Percentiles rank a stretch among this genome's conserved stretches.
These are phyloP conservation scores for Lomentospora prolificans DNA, from an alignment of 2,329 filamentous ascomycete genomes.

Conservation along the genomic window DNA sequence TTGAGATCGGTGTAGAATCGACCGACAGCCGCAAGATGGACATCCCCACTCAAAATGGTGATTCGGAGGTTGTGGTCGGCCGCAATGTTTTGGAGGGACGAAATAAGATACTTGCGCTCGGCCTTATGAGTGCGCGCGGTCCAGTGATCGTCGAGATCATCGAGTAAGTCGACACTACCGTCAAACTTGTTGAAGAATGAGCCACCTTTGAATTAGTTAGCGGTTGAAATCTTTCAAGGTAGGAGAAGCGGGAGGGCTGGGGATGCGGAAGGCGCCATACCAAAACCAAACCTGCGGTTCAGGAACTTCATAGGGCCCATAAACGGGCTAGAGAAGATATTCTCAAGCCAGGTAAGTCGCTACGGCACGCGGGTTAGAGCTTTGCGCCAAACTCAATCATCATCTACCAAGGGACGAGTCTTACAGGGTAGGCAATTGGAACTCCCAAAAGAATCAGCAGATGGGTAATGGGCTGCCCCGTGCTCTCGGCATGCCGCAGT, in stretches of 20 bases:
- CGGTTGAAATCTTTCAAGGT: too few species aligned
- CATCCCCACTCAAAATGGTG: conserved; percentile 88
- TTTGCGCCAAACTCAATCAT: neutral
- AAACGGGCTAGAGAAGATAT: conserved; percentile 75
- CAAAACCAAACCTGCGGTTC: conserved; percentile 80
- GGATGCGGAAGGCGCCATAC: conserved; percentile 18
- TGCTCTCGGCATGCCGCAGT: conserved; percentile 55
- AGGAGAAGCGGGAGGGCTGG: neutral
- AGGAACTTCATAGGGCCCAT: conserved; percentile 83
- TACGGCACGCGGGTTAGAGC: conserved; percentile 17
- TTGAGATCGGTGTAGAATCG: conserved; percentile 90
- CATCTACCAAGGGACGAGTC: conserved; percentile 20
- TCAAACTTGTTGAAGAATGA: conserved; percentile 90
- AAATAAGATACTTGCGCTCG: conserved; percentile 70
- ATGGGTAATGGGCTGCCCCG: conserved; percentile 74
- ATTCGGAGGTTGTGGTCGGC: conserved; percentile 80
- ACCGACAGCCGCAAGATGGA: conserved; percentile 83
- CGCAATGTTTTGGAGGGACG: conserved; percentile 73
- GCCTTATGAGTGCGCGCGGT: conserved; percentile 85
- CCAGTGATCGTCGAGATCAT: conserved; percentile 94
- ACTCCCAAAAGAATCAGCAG: conserved; percentile 81
- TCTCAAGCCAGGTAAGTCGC: conserved; percentile 93
- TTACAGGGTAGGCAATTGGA: conserved; percentile 70
- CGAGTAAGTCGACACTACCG: conserved; percentile 82
- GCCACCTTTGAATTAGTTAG: conserved; percentile 42